Evolutionary conservation across 441 rosid genomes (phyloP), one percentile per base, ranked within the genome.

Genomic region (Pelargonium australe): DNA sequence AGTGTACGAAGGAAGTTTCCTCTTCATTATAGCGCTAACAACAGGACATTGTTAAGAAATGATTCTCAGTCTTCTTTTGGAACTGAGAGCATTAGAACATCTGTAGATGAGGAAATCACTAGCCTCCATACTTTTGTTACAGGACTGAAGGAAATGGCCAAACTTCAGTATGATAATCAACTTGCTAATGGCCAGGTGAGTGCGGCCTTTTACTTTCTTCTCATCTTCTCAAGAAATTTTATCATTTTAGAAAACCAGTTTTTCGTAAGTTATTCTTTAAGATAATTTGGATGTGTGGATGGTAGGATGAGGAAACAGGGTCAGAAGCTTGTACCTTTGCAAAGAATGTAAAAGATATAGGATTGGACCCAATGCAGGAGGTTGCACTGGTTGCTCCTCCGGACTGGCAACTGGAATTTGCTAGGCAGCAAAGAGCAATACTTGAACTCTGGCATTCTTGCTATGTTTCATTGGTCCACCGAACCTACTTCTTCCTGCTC

Each of bases 381-480:
- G 83, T 77, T 40, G 53, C 68, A 68, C 25, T 57, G 28, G 80
- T 78, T 68, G 68, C 66, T 73, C 78, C 80, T 66, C 62, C 70
- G 61, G 69, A 72, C 47, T 85, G 98, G 95, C 81, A 81, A 65
- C 17, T 71, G 67, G 90, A 86, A 76, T 91, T 91, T 73, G 80
- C 78, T 77, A 85, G 83, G 80, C 85, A 83, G 14, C 89, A 78
- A 76, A 74, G 69, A 71, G 92, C 85, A 82, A 89, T 94, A 49
- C 80, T 88, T 64, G 88, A 85, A 80, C 86, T 91, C 57, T 94
- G 97, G 99, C 85, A 89, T 69, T 80, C 75, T 65, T 89, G 97
- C 83, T 85, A 83, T 66, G 83, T 89, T 53, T 85, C 96, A 34
- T 74, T 94, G 85, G 84, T 85, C 69, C 99, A 94, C 79, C 79